Base-by-base conservation (phyloP, 2,329 filamentous ascomycete species). In the Alternaria sp. region DNA sequence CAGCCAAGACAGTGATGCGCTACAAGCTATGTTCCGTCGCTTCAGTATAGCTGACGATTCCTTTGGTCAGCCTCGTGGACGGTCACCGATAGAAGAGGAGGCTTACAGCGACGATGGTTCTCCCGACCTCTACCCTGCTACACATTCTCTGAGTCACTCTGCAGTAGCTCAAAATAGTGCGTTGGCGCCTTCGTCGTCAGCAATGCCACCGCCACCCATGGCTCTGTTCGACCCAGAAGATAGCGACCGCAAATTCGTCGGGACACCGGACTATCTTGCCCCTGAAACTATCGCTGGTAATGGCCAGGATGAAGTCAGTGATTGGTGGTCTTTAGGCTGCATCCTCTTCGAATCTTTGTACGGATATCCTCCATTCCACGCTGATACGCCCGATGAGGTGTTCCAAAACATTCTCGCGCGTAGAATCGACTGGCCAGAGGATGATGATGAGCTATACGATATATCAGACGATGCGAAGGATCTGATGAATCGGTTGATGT, bases 281-380 rank as follows among this genome's bases (percentile, higher is more conserved):
- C 96, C 96, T 0, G 96, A 99, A 78, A 99, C 96, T 0, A 97
- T 99, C 76, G 94, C 93, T 69, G 96, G 96, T 54, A 90, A 94
- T 69, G 94, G 95, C 2, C 96, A 99, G 79, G 96, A 99, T 75
- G 95, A 98, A 79, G 96, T 95, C 70, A 98, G 96, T 77, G 96
- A 99, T 88, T 99, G 96, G 96, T 99, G 96, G 96, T 98, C 96
- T 21, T 87, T 99, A n/a, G 96, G 96, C 1, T 99, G 96, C 79
- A 98, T 99, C 71, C 84, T 98, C 80, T 99, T 97, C 74, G 96
- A 99, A 75, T 97, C 97, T 70, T 83, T 99, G 3, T 98, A 93
- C 75, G 96, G 96, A 1, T 91, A 93, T 61, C 96, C 96, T 1
- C 96, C 96, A 0, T 99, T 99, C 80, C 94, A 98, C 78, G 96